Evolutionary conservation across 2,329 filamentous ascomycete genomes (phyloP).

Genomic region (Cladosporium sphaerospermum): DNA sequence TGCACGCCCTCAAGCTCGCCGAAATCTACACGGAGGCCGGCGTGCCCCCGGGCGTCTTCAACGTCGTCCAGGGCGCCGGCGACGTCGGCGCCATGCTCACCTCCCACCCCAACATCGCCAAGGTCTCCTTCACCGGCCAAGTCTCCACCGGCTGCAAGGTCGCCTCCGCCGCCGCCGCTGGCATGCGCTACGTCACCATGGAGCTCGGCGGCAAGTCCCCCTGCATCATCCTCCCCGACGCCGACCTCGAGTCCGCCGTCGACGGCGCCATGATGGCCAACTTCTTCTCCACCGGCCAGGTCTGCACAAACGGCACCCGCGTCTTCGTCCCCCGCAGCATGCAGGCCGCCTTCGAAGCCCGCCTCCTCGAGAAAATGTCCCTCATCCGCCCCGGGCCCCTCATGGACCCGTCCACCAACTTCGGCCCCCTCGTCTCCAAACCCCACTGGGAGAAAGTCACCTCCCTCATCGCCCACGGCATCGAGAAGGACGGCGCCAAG

Average conservation of each 20-base stretch:
- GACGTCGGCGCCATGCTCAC: conserved; percentile 71
- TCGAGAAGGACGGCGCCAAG: conserved; percentile 64
- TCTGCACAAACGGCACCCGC: conserved; percentile 86
- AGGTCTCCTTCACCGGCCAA: conserved; percentile 86
- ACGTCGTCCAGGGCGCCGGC: conserved; percentile 75
- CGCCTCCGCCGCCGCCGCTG: conserved; percentile 64
- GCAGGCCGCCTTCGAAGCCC: conserved; percentile 62
- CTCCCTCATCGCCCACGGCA: conserved; percentile 69
- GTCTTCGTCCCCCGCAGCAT: conserved; percentile 70
- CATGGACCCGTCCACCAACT: conserved; percentile 68
- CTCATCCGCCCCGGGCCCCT: conserved; percentile 67
- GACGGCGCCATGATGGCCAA: conserved; percentile 91
- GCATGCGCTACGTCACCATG: conserved; percentile 89
- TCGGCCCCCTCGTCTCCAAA: conserved; percentile 73
- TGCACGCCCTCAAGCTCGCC: conserved; percentile 72
- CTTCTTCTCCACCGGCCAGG: conserved; percentile 85
- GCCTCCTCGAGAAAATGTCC: conserved; percentile 62
- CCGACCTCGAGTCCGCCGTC: conserved; percentile 70
- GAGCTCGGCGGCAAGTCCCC: conserved; percentile 86
- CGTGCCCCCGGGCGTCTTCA: conserved; percentile 76
- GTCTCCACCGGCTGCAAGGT: conserved; percentile 79
- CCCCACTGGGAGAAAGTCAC: conserved; percentile 70
- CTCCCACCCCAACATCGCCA: conserved; percentile 65
- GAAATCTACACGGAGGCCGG: conserved; percentile 73
- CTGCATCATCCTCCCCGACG: conserved; percentile 72